Base-by-base conservation (phyloP, 129 eudicot species). In the Pittosporum tobira region DNA sequence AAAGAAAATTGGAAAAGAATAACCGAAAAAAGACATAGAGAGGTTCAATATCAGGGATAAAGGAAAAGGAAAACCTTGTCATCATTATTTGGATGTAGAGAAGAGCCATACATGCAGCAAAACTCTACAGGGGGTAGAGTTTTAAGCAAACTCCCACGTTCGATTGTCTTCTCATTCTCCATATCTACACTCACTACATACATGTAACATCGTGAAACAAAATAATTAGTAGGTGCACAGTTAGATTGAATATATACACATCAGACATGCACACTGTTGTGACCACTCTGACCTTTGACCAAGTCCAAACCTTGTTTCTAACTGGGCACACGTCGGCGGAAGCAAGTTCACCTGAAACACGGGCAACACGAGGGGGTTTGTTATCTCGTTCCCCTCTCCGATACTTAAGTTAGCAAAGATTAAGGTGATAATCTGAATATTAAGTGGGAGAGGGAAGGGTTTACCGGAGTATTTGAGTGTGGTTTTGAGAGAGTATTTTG, bases 41-140 rank as follows among this genome's bases (percentile, higher is more conserved):
- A 38, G 21, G 3, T 5, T 2, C 6, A 20, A 51, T 18, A 15
- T 16, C 2, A 52, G 24, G 26, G 20, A 30, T 10, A 18, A 23
- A 15, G 1, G 21, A 38, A 46, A 44, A 40, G 46, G 62, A 51
- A 55, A 58, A 88, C 97, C 94, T 85, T 73, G 76, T 89, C 95
- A 64, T 25, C 43, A 55, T 85, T 82, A 69, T 85, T 82, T 19
- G 89, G 97, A 73, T 82, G 97, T 48, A 90, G 87, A 56, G 81
- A 66, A 37, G 94, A 86, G 26, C 98, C 95, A 64, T 86, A 86
- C 13, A 80, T 61, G 70, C 94, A 90, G 67, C 89, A 87, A 53
- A 90, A 90, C 38, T 85, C 94, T 10, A 90, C 87, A 10, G 98
- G 89, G 19, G 98, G 98, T 28, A 90, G 81, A 68, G 61, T 57